Evolutionary conservation across 2,329 filamentous ascomycete species (phyloP).

Genomic region (Aphanoascus verrucosus): DNA sequence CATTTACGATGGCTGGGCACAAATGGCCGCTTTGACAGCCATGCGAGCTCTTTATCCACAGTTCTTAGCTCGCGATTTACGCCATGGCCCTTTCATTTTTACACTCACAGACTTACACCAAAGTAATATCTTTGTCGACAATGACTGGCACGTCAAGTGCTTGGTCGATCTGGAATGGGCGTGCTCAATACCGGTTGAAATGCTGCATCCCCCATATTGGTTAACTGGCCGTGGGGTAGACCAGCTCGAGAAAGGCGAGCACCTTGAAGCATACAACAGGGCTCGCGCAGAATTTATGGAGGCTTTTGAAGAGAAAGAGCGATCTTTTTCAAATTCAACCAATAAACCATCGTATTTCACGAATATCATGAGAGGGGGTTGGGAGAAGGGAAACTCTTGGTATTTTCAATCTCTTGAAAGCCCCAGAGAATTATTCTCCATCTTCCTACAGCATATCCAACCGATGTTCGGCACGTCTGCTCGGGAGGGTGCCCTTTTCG

Average conservation of each 20-base stretch:
- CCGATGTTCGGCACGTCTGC: slow-evolving; percentile 13
- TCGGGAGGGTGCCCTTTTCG: slow-evolving; percentile 14
- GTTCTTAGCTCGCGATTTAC: slow-evolving; percentile 4
- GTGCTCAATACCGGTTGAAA: slow-evolving; percentile 19
- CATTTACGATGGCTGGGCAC: background rate
- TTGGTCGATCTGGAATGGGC: slow-evolving; percentile 31
- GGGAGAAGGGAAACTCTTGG: slow-evolving; percentile 21
- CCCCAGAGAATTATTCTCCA: slow-evolving; percentile 19
- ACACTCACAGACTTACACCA: slow-evolving; percentile 25
- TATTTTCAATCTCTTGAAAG: slow-evolving; percentile 17
- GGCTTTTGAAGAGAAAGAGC: slow-evolving; percentile 12
- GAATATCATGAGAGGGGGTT: slow-evolving; percentile 14
- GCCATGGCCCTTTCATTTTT: slow-evolving; percentile 26
- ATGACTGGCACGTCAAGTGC: slow-evolving; percentile 26
- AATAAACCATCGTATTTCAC: background rate
- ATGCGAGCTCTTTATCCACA: slow-evolving; percentile 1
- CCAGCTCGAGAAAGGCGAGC: slow-evolving; percentile 14
- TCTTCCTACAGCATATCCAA: slow-evolving; percentile 20
- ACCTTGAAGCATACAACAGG: slow-evolving; percentile 11
- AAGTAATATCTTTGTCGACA: slow-evolving; percentile 28
- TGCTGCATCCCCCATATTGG: slow-evolving; percentile 25
- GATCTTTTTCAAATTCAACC: background rate
- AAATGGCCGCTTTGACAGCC: slow-evolving; percentile 21
- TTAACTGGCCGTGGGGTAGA: slow-evolving; percentile 18
- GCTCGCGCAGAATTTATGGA: slow-evolving; percentile 17